These are phyloP conservation scores for Thecaphora frezii DNA, from an alignment of 1,284 basidiomycete genomes.

Conservation along the genomic window DNA sequence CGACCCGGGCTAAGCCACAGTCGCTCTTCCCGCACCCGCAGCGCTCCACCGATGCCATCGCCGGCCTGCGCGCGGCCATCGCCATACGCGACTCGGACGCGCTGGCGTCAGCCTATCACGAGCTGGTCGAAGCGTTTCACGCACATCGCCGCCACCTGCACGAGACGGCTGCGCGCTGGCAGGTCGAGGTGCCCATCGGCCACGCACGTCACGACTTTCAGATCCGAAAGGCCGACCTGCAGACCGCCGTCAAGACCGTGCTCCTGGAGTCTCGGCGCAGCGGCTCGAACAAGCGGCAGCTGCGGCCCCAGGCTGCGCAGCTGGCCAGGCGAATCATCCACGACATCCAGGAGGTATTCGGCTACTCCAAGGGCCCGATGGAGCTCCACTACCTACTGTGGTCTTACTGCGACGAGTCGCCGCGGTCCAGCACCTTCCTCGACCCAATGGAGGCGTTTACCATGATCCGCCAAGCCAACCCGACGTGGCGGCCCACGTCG, in stretches of 20 bases:
- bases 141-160: background rate
- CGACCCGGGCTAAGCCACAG: background rate
- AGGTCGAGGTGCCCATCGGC: background rate
- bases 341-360: slow-evolving; percentile 19
- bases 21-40: background rate
- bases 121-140: slow-evolving; percentile 8
- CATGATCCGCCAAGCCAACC: slow-evolving; percentile 13
- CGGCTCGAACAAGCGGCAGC: background rate
- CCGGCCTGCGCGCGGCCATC: slow-evolving; percentile 12
- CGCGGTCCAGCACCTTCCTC: background rate
- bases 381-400: slow-evolving; percentile 27
- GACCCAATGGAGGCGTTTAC: slow-evolving; percentile 14
- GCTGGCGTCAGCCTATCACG: slow-evolving; percentile 11
- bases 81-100: background rate
- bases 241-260: slow-evolving; percentile 15
- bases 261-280: background rate
- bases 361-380: slow-evolving; percentile 12
- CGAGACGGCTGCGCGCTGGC: background rate
- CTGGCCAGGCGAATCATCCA: slow-evolving; percentile 11
- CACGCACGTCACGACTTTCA: slow-evolving; percentile 11
- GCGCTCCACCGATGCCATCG: slow-evolving; percentile 8
- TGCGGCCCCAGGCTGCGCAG: background rate
- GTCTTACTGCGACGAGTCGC: slow-evolving; percentile 6
- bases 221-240: slow-evolving; percentile 20
- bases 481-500: slow-evolving; percentile 19